Percentiles rank a stretch among this genome's conserved stretches.
phyloP scores from a whole-genome alignment of 1,284 basidiomycete species.

The Taiwanofungus camphoratus region DNA sequence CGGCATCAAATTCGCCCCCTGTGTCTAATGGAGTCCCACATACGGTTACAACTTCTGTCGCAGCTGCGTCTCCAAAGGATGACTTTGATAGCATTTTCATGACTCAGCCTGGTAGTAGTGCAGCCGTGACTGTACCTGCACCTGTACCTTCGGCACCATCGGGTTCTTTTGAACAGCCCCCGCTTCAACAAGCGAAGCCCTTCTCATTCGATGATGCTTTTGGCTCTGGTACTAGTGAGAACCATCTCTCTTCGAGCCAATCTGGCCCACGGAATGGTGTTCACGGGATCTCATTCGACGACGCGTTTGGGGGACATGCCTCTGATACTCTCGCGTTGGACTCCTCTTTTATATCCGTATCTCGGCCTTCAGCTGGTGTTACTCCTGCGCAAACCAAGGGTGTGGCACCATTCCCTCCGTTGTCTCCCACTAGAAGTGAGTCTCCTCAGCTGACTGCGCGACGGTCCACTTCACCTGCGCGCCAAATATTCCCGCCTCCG shows the following conservation, averaged over 20 bases:
- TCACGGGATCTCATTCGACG: slow-evolving; percentile 46
- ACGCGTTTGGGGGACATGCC: slow-evolving; percentile 50
- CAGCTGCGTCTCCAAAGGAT: slow-evolving; percentile 12
- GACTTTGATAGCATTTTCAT: slow-evolving; percentile 24
- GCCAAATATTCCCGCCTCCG: slow-evolving; percentile 45
- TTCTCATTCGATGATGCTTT: slow-evolving; percentile 52
- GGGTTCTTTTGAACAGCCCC: slow-evolving; percentile 10
- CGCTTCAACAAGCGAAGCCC: slow-evolving; percentile 16
- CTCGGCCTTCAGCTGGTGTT: slow-evolving; percentile 6
- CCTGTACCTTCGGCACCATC: slow-evolving; percentile 10
- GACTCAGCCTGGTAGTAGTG: slow-evolving; percentile 18
- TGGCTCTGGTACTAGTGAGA: slow-evolving; percentile 20
- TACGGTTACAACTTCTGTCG: slow-evolving; percentile 12
- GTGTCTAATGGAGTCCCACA: slow-evolving; percentile 9
- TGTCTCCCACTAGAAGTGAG: slow-evolving; percentile 29
- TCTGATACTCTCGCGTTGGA: slow-evolving; percentile 39
- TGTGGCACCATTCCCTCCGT: slow-evolving; percentile 32
- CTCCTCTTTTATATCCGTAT: slow-evolving; percentile 18
- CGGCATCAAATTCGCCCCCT: slow-evolving; percentile 20
- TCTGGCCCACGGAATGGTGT: slow-evolving; percentile 12
- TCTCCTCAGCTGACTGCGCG: slow-evolving; percentile 26
- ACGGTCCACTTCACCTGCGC: slow-evolving; percentile 38
- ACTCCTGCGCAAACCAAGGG: slow-evolving; percentile 24
- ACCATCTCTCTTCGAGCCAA: slow-evolving; percentile 7
- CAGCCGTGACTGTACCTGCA: slow-evolving; percentile 15